A percentile compares a stretch with the other conserved stretches of the same genome.
Evolutionary conservation across 2,329 filamentous ascomycete genomes (phyloP).

Genomic region (Arthrobotrys pseudoclavata): DNA sequence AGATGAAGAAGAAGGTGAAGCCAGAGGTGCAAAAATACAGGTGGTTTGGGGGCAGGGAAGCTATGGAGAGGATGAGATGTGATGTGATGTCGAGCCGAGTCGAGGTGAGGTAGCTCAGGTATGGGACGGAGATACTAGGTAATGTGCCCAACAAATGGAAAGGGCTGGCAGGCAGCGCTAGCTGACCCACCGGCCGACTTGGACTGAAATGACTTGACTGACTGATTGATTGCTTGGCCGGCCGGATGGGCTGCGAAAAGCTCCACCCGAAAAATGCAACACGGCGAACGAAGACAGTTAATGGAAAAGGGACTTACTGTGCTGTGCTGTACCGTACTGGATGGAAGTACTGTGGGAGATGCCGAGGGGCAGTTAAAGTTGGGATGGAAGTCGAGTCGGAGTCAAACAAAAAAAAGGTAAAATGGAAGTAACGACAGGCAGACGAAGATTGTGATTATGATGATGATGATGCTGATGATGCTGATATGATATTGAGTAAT

Average conservation of each 20-base stretch:
- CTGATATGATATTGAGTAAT: conserved; percentile 6
- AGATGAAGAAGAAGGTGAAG: background rate
- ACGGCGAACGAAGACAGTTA: conserved; percentile 25
- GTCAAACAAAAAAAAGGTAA: background rate
- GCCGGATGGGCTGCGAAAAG: conserved; percentile 1
- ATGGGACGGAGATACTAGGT: background rate
- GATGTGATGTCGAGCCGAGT: conserved; percentile 7
- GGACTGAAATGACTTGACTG: background rate
- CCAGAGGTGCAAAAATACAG: conserved; percentile 8
- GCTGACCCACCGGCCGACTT: background rate
- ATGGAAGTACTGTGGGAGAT: background rate
- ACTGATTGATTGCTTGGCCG: background rate
- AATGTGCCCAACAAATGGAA: conserved; percentile 1
- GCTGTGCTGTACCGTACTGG: background rate
- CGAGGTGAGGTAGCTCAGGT: conserved; percentile 25
- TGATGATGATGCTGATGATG: background rate
- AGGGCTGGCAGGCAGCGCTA: conserved; percentile 1
- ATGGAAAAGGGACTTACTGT: background rate
- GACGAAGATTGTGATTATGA: background rate
- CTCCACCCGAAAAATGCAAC: conserved; percentile 50
- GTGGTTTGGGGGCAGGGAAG: conserved; percentile 2
- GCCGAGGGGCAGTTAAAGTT: conserved; percentile 42
- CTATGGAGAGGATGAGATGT: conserved; percentile 9
- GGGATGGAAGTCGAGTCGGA: background rate
- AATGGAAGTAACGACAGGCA: conserved; percentile 34